Conservation (phyloP, 495 filamentous ascomycete genomes). For the Cladorrhinum samala region DNA sequence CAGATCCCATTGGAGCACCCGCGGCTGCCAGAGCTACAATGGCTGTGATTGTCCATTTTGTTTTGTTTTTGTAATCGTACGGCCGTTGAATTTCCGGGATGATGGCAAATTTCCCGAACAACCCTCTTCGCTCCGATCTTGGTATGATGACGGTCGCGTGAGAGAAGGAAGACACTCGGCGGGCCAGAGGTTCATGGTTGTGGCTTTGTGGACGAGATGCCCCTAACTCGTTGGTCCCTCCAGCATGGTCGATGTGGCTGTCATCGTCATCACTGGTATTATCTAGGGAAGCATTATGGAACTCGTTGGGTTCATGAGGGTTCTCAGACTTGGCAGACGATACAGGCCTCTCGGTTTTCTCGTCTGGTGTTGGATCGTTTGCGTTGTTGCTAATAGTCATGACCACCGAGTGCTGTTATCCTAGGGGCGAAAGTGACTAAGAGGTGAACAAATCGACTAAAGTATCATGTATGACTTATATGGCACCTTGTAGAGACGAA, state of each 20-base stretch:
- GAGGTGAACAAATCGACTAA: too few species aligned
- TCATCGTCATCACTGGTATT: background rate
- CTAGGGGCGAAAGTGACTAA: background rate
- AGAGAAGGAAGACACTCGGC: constrained; percentile 30
- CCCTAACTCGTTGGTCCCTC: background rate
- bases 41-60: constrained; percentile 83
- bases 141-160: constrained; percentile 52
- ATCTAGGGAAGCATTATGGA: background rate
- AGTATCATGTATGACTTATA: too few species aligned
- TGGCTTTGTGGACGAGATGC: background rate
- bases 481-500: too few species aligned
- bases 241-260: background rate
- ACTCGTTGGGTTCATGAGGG: background rate
- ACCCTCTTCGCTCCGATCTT: constrained; percentile 60
- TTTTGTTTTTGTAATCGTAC: constrained; percentile 60
- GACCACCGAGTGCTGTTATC: background rate
- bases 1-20: constrained; percentile 76
- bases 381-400: too few species aligned
- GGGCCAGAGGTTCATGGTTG: constrained; percentile 16
- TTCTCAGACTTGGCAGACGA: background rate
- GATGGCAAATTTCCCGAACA: constrained; percentile 65
- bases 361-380: too few species aligned
- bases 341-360: background rate
- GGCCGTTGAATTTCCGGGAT: constrained; percentile 79
- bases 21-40: constrained; percentile 70